phyloP scores from a whole-genome alignment of 306 rosid species.

The Astragalus membranaceus region DNA sequence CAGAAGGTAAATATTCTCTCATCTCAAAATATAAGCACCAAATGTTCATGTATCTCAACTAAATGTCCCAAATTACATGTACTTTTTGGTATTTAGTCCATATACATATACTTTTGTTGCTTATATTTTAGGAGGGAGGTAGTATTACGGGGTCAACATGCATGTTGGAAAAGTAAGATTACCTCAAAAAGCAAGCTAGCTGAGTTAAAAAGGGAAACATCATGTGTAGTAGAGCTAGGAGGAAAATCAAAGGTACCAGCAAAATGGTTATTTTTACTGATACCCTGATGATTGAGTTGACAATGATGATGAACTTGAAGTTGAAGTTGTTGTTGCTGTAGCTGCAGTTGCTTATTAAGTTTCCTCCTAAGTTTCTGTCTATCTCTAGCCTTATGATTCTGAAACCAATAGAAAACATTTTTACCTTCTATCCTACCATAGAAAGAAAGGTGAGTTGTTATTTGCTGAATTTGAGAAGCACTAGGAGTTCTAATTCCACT shows the following conservation, averaged over 20 bases:
- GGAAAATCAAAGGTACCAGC: conserved; percentile 29
- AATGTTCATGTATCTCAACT: no score
- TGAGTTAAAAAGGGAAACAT: conserved; percentile 33
- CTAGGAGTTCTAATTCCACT: conserved; percentile 77
- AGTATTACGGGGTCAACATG: background rate
- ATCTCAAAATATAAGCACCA: no score
- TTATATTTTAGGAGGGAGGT: no score
- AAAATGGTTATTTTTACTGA: conserved; percentile 19
- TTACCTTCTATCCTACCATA: conserved; percentile 91
- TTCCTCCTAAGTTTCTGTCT: conserved; percentile 80
- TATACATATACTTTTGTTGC: no score
- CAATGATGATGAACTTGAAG: conserved; percentile 20
- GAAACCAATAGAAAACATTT: conserved; percentile 97
- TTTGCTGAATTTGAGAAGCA: conserved; percentile 83
- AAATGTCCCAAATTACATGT: no score
- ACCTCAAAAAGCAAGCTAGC: conserved; percentile 42
- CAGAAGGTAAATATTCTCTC: background rate
- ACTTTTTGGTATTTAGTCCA: no score
- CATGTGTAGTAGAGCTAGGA: conserved; percentile 24
- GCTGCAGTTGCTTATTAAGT: conserved; percentile 69
- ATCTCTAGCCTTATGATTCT: conserved; percentile 94
- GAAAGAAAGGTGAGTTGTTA: conserved; percentile 74
- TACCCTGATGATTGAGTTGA: conserved; percentile 29
- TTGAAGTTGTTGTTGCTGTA: conserved; percentile 35
- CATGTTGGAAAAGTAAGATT: conserved; percentile 17